Evolutionary conservation across 345 rosid species (phyloP).

Genomic region (Eucalyptus dawsonii): DNA sequence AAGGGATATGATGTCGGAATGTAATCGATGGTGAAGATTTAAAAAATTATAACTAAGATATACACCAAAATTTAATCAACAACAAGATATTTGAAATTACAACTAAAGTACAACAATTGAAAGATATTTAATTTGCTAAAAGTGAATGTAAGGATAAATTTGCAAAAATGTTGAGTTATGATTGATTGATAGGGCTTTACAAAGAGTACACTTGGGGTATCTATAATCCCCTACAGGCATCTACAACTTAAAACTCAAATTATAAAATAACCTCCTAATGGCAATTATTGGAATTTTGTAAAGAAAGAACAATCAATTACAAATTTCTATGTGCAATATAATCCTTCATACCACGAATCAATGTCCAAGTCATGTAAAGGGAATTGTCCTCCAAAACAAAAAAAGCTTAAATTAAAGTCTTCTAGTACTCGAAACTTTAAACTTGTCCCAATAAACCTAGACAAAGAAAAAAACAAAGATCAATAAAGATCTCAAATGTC

Average conservation of each 20-base stretch:
- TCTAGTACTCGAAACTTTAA: not conserved
- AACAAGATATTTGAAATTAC: no score
- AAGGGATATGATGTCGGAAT: not conserved
- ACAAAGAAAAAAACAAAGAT: no score
- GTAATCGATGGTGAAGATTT: accelerated
- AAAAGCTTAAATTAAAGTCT: not conserved
- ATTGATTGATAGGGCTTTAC: not conserved
- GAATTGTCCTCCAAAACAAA: not conserved
- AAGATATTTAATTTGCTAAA: not conserved
- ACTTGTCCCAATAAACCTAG: not conserved
- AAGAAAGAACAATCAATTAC: not conserved
- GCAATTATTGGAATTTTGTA: not conserved
- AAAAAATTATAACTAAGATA: not conserved
- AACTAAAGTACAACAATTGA: no score
- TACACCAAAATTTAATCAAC: not conserved
- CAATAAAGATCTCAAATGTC: not conserved
- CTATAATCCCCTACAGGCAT: not conserved
- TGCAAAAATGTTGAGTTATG: not conserved
- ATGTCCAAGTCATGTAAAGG: not conserved
- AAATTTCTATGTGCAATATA: not conserved
- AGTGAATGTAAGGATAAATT: not conserved
- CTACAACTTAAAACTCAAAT: not conserved
- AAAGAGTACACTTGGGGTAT: not conserved
- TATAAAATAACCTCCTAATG: not conserved
- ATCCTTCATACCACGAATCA: not conserved